phyloP scores from a whole-genome alignment of 768 basidiomycete species.

The Lactifluus pinguis region DNA sequence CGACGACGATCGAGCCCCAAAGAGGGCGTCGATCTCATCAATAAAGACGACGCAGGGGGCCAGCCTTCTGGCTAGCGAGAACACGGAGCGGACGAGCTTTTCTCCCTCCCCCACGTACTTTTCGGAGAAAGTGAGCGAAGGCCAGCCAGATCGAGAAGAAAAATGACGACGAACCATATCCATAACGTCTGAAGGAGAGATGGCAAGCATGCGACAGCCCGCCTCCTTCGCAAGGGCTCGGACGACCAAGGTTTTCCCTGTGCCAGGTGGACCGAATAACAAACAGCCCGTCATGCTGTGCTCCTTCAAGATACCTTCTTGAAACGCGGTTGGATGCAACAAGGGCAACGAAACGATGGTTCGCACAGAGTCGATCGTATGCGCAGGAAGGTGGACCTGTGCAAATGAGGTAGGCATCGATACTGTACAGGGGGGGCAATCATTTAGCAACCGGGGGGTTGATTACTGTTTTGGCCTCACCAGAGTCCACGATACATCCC shows the following conservation, averaged over 20 bases:
- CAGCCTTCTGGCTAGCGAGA: slow-evolving; percentile 74
- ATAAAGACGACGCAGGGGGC: slow-evolving; percentile 92
- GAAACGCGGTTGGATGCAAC: slow-evolving; percentile 80
- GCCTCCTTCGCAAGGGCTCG: slow-evolving; percentile 90
- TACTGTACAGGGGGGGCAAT: slow-evolving; percentile 30
- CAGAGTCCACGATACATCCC: slow-evolving; percentile 78
- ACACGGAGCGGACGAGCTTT: slow-evolving; percentile 83
- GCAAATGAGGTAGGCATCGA: slow-evolving; percentile 76
- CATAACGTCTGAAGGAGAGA: slow-evolving; percentile 91
- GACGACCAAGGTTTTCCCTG: slow-evolving; percentile 86
- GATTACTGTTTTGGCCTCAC: slow-evolving; percentile 31
- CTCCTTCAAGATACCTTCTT: slow-evolving; percentile 81
- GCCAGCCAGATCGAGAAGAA: neutral
- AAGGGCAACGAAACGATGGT: slow-evolving; percentile 87
- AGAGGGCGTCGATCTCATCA: slow-evolving; percentile 90
- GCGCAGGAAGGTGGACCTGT: slow-evolving; percentile 80
- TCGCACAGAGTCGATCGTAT: slow-evolving; percentile 86
- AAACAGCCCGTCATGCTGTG: slow-evolving; percentile 89
- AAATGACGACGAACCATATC: slow-evolving; percentile 61
- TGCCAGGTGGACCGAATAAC: slow-evolving; percentile 87
- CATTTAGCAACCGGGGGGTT: slow-evolving; percentile 10
- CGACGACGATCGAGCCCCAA: slow-evolving; percentile 73
- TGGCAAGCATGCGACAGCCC: slow-evolving; percentile 84
- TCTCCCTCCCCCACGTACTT: slow-evolving; percentile 88
- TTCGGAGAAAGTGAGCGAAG: slow-evolving; percentile 5